A percentile compares a stretch with the other conserved stretches of the same genome.
Conservation (phyloP, 2,329 filamentous ascomycete species). For the Paradendryphiella salina region DNA sequence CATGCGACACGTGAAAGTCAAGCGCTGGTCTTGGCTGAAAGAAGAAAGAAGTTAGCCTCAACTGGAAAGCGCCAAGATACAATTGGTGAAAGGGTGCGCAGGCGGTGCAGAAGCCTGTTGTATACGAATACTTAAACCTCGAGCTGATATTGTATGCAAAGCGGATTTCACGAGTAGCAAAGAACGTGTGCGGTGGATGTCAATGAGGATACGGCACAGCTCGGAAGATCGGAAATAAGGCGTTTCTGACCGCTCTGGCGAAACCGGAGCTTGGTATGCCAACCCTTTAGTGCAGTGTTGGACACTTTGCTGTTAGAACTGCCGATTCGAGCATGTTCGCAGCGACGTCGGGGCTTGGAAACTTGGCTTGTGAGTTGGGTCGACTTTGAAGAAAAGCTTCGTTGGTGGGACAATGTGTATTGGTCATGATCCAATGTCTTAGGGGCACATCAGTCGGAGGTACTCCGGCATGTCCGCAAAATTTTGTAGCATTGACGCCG, state of each 20-base stretch:
- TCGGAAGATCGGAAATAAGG: slow-evolving; percentile 15
- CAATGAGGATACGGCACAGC: neutral
- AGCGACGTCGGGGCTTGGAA: slow-evolving; percentile 12
- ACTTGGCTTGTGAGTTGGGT: slow-evolving; percentile 16
- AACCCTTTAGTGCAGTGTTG: slow-evolving; percentile 45
- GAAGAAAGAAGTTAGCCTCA: slow-evolving; percentile 24
- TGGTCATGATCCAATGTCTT: neutral
- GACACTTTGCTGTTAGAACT: slow-evolving; percentile 25
- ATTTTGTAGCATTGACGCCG: neutral
- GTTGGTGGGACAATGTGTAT: neutral
- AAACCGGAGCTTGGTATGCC: slow-evolving; percentile 38
- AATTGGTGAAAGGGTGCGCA: slow-evolving; percentile 12
- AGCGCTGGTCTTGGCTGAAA: slow-evolving; percentile 21
- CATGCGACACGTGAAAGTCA: slow-evolving; percentile 19
- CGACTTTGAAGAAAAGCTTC: neutral
- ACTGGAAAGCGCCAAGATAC: slow-evolving; percentile 27
- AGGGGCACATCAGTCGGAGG: neutral
- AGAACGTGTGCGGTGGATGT: neutral
- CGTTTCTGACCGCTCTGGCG: slow-evolving; percentile 19
- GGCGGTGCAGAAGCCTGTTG: slow-evolving; percentile 3
- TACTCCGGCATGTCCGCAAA: neutral
- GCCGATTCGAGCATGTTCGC: slow-evolving; percentile 33
- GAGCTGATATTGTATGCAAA: neutral
- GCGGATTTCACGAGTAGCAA: neutral
- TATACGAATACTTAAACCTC: neutral